Evolutionary conservation across 208 protist species (phyloP), one percentile per base, ranked within the genome.

Genomic region (Trypanosoma vivax): DNA sequence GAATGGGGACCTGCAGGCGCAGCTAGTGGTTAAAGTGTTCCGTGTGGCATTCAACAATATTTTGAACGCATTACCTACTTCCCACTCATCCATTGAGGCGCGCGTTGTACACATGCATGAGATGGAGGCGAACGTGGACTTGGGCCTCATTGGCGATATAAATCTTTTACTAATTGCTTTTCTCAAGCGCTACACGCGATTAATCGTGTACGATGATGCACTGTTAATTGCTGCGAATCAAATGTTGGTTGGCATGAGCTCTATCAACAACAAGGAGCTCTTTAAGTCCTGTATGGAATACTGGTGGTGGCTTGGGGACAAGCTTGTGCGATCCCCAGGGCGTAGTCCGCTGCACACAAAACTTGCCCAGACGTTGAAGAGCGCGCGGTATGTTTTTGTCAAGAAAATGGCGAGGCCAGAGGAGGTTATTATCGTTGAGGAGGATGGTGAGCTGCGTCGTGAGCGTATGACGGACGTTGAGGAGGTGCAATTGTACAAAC

Each of bases 221-320:
- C 51, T 96, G 29, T 66, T 95, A 23, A 31, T 87, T 38, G 61
- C 77, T 5, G 84, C 61, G 5, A 93, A 98, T 67, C 68, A 88
- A 49, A 90, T 98, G 60, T 57, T 99, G 0, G 73, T 98, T 1
- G 68, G 88, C 5, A 97, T 99, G 62, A 97, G 91, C 41, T 65
- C 90, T 51, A 92, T 99, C n/a, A 70, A 96, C 19, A 94, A 99
- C 25, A 88, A 90, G 47, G 96, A 99, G 57, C 71, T 99, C 16
- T 99, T 99, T 70, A 99, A 99, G 79, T 96, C 98, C 23, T 99
- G 96, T 70, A 79, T 99, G n/a, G 98, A 99, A 58, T 99, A 99
- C 70, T 99, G 98, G 98, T 89, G 90, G 71, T 88, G 62, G 53
- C 73, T 98, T 2, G 81, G 87, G 5, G 78, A 91, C 21, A 53